These are phyloP conservation scores for Cystobasidium slooffiae DNA, from an alignment of 1,284 basidiomycete genomes.

Conservation along the genomic window DNA sequence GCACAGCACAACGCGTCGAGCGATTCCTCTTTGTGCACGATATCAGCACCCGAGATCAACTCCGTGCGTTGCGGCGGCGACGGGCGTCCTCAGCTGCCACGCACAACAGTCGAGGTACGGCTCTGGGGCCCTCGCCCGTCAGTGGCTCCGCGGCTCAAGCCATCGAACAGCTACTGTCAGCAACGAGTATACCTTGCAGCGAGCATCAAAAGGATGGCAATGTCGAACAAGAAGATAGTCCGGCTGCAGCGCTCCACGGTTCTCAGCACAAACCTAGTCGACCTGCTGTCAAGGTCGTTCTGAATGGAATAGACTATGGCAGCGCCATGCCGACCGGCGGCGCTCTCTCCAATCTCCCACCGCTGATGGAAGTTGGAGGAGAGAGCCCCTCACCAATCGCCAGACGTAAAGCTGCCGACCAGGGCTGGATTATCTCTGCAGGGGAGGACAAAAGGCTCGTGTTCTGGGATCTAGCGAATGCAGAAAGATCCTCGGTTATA, in stretches of 20 bases:
- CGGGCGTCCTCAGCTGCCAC: neutral
- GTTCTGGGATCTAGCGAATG: conserved; percentile 73
- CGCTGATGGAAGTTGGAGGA: conserved; percentile 10
- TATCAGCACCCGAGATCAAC: neutral
- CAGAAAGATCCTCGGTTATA: conserved; percentile 73
- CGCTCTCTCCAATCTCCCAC: conserved; percentile 7
- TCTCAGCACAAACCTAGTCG: conserved; percentile 3
- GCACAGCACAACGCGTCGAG: conserved; percentile 58
- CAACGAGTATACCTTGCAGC: neutral
- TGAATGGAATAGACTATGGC: conserved; percentile 42
- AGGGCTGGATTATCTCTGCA: conserved; percentile 75
- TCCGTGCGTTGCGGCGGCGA: conserved; percentile 8
- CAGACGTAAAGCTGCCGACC: neutral
- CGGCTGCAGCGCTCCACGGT: conserved; percentile 30
- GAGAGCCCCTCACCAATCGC: neutral
- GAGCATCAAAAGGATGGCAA: neutral
- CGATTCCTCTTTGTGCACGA: conserved; percentile 28
- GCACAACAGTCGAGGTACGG: neutral
- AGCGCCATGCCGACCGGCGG: neutral
- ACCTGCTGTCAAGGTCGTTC: conserved; percentile 18
- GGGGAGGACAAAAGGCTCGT: conserved; percentile 80
- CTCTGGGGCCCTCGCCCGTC: neutral
- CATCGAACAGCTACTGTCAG: conserved; percentile 41
- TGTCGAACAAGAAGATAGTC: neutral
- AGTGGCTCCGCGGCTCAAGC: conserved; percentile 28